Evolutionary conservation across 257 asterid species (phyloP), one percentile per base, ranked within the genome.

Genomic region (Solanum chaucha): DNA sequence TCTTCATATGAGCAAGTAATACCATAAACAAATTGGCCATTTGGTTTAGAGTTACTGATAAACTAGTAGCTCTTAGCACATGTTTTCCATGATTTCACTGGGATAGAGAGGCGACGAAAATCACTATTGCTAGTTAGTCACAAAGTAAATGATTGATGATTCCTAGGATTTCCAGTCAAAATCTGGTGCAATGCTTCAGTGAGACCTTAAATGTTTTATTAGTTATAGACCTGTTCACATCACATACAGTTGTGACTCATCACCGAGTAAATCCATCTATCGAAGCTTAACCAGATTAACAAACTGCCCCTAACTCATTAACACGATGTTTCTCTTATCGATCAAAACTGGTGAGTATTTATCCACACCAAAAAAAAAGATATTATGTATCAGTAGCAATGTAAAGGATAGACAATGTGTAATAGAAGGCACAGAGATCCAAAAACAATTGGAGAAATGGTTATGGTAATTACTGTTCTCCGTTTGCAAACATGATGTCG

Each of bases 401-500:
- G 59, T 40, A 75, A 81, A 28, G 28, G 20, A 48, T 48, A 81
- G 28, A 80, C 85, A 81, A 17, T 81, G 67, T 15, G 36, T 28
- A 80, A 81, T 61, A 81, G 68, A 15, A 81, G 28, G 68, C n/a
- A 59, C 3, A 2, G 51, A 35, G 22, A 55, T 24, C 24, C 80
- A 38, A 24, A 85, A 32, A 85, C 12, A 51, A 82, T 58, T 73
- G 61, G 85, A 86, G 91, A 89, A 74, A 82, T 26, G 88, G 90
- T 51, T 64, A 71, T 85, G 48, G 88, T 86, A 93, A 93, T 95
- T 93, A 95, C 98, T 94, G 98, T 87, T 92, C 90, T 89, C 98
- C 99, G 84, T 93, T 93, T 84, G 95, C 93, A 92, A 94, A 93
- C 99, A 96, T 95, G 89, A 95, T 88, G 88, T 96, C 99, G 82